Evolutionary conservation across 768 basidiomycete genomes (phyloP), one percentile per base, ranked within the genome.

Genomic region (Trametes coccinea): DNA sequence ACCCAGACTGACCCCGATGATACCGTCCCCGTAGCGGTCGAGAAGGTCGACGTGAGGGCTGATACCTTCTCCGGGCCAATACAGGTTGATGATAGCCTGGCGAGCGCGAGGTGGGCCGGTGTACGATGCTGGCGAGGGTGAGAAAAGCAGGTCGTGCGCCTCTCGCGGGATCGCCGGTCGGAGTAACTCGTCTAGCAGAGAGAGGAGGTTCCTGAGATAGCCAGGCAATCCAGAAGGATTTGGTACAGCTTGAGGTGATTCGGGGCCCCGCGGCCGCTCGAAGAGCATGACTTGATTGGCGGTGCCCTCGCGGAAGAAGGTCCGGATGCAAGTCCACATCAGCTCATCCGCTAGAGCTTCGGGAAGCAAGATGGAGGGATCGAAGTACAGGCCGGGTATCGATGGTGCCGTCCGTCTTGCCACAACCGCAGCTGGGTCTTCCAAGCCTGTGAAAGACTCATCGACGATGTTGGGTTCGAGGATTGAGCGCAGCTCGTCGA

Each of bases 211-310:
- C 30, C 76, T 65, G 43, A 94, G 75, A 53, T 85, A 75, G 2
- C 75, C 69, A 8, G 91, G 90, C 29, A 93, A 76, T 29, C 83
- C 81, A 37, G 75, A 74, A 4, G 76, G 67, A 66, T 27, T 51
- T 8, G 61, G 16, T 5, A 44, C 44, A 47, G 31, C 48, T 22
- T 58, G 65, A 5, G 56, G 17, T 7, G 22, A 47, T 22, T 46
- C 50, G 17, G 71, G 57, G 5, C 29, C 34, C 11, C 40, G 14
- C 2, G 74, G 70, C 41, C 87, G 82, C 46, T 86, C 86, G 69
- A 96, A 96, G 16, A 96, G 80, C 93, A 95, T 95, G 54, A 89
- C 82, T 73, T 95, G 93, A 69, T 96, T 92, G 49, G 84, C 77
- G 45, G 75, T 64, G 29, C 73, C 75, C 10, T 70, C 70, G 9